phyloP scores from a whole-genome alignment of 2,329 filamentous ascomycete species.

The Acarospora socialis region DNA sequence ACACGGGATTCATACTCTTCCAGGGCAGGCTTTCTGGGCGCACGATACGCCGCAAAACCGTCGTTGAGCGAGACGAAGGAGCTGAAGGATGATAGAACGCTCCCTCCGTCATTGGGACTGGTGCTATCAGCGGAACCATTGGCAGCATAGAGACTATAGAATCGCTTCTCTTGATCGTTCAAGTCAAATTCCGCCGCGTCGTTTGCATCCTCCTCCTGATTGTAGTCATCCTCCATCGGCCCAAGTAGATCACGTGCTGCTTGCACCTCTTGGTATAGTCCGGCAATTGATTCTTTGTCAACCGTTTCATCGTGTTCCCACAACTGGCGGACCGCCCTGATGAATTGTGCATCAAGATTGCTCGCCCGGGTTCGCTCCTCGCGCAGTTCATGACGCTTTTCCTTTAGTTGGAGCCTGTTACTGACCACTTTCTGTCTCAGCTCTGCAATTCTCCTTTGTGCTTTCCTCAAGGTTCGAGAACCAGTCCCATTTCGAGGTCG shows the following conservation, averaged over 20 bases:
- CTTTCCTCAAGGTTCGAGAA: neutral
- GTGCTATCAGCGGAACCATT: too few relatives aligned
- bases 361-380: neutral
- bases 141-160: neutral
- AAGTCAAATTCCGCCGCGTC: conserved; percentile 12
- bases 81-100: too few relatives aligned
- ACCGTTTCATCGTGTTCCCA: neutral
- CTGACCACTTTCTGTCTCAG: neutral
- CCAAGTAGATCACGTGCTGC: conserved; percentile 13
- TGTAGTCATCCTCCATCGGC: conserved; percentile 15
- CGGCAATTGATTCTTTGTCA: neutral
- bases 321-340: neutral
- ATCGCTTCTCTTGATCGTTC: conserved; percentile 7
- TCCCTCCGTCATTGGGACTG: too few relatives aligned
- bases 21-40: conserved; percentile 1
- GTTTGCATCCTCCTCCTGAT: conserved; percentile 12
- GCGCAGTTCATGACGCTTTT: neutral
- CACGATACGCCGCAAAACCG: too few relatives aligned
- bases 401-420: conserved; percentile 1
- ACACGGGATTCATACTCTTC: neutral
- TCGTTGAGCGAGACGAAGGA: too few relatives aligned
- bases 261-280: conserved; percentile 11
- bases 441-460: neutral
- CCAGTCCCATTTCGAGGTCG: neutral
- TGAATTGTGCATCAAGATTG: neutral